Evolutionary conservation across 2,329 filamentous ascomycete genomes (phyloP).

Genomic region (Davidsoniella eucalypti): DNA sequence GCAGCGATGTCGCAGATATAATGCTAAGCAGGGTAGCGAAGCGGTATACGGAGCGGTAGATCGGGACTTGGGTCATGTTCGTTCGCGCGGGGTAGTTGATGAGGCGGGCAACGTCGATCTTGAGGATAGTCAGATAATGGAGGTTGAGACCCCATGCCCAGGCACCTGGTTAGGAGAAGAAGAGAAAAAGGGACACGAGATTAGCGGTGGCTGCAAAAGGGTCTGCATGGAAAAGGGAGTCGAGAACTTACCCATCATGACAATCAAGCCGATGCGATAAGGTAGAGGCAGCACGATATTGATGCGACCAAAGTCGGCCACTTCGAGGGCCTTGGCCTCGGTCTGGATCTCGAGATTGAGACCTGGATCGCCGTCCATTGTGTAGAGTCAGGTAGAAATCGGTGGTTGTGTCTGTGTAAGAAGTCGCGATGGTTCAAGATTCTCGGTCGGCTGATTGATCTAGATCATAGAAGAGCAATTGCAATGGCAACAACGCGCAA

Average conservation of each 20-base stretch:
- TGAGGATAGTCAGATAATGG: conserved; percentile 61
- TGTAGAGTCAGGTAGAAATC: neutral
- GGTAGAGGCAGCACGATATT: conserved; percentile 50
- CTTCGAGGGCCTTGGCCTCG: conserved; percentile 11
- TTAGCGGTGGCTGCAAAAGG: neutral
- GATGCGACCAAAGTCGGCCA: conserved; percentile 11
- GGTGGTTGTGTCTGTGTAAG: too few species aligned
- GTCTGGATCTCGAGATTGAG: conserved; percentile 12
- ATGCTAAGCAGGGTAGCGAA: conserved; percentile 62
- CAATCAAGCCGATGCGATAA: conserved; percentile 71
- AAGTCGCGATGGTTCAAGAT: too few species aligned
- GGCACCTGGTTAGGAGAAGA: conserved; percentile 41
- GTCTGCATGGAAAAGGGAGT: neutral
- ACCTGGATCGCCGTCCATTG: conserved; percentile 7
- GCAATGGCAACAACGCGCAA: too few species aligned
- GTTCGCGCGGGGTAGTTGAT: conserved; percentile 71
- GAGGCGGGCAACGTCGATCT: conserved; percentile 74
- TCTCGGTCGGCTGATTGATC: too few species aligned
- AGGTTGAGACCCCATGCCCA: conserved; percentile 94
- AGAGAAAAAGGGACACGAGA: neutral
- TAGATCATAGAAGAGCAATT: too few species aligned
- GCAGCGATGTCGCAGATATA: conserved; percentile 53
- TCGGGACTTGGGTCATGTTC: conserved; percentile 51
- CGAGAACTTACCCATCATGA: conserved; percentile 54
- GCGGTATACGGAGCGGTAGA: conserved; percentile 72